A percentile compares a stretch with the other conserved stretches of the same genome.
These are phyloP conservation scores for Eucalyptus guilfoylei DNA, from an alignment of 345 rosid species.

Conservation along the genomic window DNA sequence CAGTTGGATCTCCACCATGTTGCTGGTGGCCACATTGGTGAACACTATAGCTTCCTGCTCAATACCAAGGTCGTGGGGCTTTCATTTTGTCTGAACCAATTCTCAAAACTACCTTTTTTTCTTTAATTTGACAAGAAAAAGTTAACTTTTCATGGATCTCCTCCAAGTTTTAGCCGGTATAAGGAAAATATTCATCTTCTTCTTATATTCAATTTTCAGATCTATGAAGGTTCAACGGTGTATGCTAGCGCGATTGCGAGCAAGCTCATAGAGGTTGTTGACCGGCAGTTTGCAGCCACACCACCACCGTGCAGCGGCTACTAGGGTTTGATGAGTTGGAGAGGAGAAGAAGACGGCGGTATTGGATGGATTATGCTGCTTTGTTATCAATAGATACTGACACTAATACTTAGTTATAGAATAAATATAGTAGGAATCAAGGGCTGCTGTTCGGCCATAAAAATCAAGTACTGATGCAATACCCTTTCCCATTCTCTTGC, in stretches of 20 bases:
- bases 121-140: not conserved
- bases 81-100: not conserved
- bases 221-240: conserved; percentile 22
- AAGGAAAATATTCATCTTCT: not conserved
- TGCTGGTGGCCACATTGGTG: conserved; percentile 86
- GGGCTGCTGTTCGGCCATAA: not conserved
- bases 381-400: not conserved
- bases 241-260: conserved; percentile 69
- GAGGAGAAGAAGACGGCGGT: not conserved
- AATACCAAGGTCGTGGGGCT: conserved; percentile 53
- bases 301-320: conserved; percentile 5
- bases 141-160: not conserved
- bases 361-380: not conserved
- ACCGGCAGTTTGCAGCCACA: conserved; percentile 39
- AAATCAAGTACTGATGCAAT: not conserved
- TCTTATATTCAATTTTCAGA: conserved; percentile 1
- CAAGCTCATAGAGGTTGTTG: conserved; percentile 64
- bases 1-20: conserved; percentile 78
- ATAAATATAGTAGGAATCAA: not conserved
- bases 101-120: not conserved
- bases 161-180: not conserved
- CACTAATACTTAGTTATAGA: not conserved
- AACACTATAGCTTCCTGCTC: conserved; percentile 64
- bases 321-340: not conserved
- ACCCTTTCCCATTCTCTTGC: not conserved